phyloP scores from a whole-genome alignment of 305 asterid species.

The Solanum aculeatissimum region DNA sequence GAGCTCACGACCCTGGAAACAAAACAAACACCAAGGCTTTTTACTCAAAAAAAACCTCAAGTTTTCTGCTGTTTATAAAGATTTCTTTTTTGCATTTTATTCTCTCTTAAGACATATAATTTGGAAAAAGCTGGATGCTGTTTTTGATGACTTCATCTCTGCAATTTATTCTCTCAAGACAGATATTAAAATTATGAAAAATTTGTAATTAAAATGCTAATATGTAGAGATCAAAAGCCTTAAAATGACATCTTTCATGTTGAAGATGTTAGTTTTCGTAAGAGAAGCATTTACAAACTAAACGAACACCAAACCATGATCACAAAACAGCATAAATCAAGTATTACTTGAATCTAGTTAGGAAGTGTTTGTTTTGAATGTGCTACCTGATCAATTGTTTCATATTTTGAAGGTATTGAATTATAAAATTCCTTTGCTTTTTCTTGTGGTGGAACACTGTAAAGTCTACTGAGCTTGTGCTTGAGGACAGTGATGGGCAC shows the following conservation, averaged over 20 bases:
- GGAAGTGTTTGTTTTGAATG: neutral
- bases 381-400: slow-evolving; percentile 63
- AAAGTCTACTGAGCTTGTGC: slow-evolving; percentile 69
- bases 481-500: slow-evolving; percentile 54
- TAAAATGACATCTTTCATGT: neutral
- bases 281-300: neutral
- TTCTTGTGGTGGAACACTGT: slow-evolving; percentile 38
- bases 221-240: neutral
- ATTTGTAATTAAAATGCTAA: neutral
- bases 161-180: neutral
- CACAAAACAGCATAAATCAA: neutral
- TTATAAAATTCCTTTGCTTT: slow-evolving; percentile 33
- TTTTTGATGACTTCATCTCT: neutral
- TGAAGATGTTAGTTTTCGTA: neutral
- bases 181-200: neutral
- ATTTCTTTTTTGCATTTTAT: neutral
- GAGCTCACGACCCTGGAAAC: slow-evolving; percentile 58
- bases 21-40: neutral
- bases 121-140: neutral
- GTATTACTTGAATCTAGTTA: neutral
- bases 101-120: neutral
- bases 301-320: neutral
- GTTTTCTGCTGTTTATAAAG: neutral
- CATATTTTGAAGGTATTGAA: slow-evolving; percentile 54
- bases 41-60: neutral